Conservation (phyloP, 148 eudicot species). For the Dysphania ambrosioides region DNA sequence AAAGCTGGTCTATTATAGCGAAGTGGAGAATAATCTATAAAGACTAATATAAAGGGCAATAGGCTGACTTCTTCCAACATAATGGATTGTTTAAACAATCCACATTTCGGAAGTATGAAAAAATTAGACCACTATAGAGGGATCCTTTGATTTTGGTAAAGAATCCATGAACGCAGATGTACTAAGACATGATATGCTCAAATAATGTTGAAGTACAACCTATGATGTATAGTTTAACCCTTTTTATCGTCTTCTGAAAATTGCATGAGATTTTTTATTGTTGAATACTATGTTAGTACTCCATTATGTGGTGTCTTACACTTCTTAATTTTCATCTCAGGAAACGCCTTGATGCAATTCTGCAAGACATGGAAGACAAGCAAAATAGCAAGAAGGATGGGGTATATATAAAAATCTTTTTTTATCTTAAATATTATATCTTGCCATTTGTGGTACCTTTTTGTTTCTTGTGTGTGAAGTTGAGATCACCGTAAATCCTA, state of each 20-base stretch:
- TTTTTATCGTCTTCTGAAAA: not conserved
- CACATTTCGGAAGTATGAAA: not conserved
- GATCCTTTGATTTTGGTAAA: too few relatives aligned
- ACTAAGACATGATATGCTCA: not conserved
- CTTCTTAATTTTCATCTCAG: conserved; percentile 33
- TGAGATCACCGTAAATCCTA: not conserved
- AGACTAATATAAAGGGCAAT: too few relatives aligned
- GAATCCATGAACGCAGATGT: too few relatives aligned
- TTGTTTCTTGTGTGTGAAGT: not conserved
- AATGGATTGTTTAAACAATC: not conserved
- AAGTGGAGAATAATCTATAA: too few relatives aligned
- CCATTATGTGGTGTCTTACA: not conserved
- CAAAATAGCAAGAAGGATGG: conserved; percentile 92
- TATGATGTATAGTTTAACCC: not conserved
- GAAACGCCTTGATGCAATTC: conserved; percentile 84
- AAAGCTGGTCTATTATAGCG: too few relatives aligned
- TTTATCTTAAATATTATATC: not conserved
- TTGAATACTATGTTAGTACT: not conserved
- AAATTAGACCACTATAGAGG: too few relatives aligned
- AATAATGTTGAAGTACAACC: not conserved
- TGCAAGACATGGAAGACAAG: conserved; percentile 91
- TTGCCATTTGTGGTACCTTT: not conserved
- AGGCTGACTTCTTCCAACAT: not conserved
- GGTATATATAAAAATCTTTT: conserved; percentile 41
- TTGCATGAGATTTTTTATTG: not conserved